These are phyloP conservation scores for Onygenales sp. DNA, from an alignment of 2,329 filamentous ascomycete genomes.

Conservation along the genomic window DNA sequence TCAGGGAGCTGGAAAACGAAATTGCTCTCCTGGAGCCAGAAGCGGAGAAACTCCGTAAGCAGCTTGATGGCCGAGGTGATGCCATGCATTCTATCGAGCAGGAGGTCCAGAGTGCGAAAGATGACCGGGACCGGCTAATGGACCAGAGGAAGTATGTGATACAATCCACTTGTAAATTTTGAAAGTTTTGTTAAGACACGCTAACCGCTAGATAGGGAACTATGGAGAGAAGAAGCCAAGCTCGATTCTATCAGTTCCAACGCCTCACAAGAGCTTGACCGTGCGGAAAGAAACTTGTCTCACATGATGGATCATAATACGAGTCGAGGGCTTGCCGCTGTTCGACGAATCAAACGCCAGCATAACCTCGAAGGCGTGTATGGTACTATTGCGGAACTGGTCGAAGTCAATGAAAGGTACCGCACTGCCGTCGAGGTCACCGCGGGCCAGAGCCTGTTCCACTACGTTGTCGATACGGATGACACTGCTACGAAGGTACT, in stretches of 20 bases:
- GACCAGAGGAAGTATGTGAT: constrained; percentile 66
- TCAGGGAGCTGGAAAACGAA: constrained; percentile 58
- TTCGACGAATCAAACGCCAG: constrained; percentile 72
- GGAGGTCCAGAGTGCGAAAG: constrained; percentile 66
- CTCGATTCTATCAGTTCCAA: constrained; percentile 68
- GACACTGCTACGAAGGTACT: constrained; percentile 75
- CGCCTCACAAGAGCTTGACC: constrained; percentile 65
- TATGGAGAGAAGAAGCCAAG: constrained; percentile 84
- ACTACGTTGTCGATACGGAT: constrained; percentile 90
- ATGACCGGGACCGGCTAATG: constrained; percentile 65
- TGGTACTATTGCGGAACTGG: constrained; percentile 86
- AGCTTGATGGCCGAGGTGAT: constrained; percentile 69
- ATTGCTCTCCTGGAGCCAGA: constrained; percentile 66
- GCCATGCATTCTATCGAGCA: constrained; percentile 64
- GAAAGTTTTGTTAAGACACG: neutral
- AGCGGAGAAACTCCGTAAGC: constrained; percentile 58
- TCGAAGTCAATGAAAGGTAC: constrained; percentile 76
- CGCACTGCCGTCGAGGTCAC: constrained; percentile 86
- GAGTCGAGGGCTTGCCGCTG: constrained; percentile 73
- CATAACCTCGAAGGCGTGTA: constrained; percentile 77
- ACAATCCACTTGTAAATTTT: neutral
- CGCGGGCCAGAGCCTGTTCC: constrained; percentile 84
- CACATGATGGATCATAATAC: constrained; percentile 86
- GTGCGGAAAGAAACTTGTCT: constrained; percentile 66
- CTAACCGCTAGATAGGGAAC: constrained; percentile 33